Conservation (phyloP, 345 rosid species). For the Sonneratia alba region DNA sequence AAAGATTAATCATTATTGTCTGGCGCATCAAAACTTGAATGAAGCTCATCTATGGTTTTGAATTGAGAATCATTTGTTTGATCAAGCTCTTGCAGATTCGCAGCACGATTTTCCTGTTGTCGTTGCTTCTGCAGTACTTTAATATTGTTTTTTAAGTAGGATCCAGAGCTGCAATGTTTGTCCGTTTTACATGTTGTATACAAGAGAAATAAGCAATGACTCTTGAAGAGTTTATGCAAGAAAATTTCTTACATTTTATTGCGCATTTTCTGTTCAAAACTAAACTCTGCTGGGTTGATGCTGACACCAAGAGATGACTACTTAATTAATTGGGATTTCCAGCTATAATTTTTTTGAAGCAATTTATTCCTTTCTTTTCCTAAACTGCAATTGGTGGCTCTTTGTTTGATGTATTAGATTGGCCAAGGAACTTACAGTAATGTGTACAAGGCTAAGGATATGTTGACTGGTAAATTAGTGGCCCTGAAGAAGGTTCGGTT, state of each 20-base stretch:
- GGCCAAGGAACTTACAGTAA: conserved; percentile 48
- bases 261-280: not conserved
- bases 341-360: not conserved
- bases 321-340: not conserved
- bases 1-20: not conserved
- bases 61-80: not conserved
- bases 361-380: not conserved
- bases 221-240: not conserved
- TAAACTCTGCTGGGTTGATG: not conserved
- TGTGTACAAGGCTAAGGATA: conserved; percentile 42
- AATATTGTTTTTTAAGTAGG: not conserved
- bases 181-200: too few relatives aligned
- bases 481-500: conserved; percentile 43
- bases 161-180: not conserved
- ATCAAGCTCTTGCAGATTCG: not conserved
- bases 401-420: conserved; percentile 17
- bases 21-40: not conserved
- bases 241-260: not conserved
- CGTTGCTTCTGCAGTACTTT: not conserved
- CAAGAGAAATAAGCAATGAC: too few relatives aligned
- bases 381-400: not conserved
- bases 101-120: not conserved
- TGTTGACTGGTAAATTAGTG: conserved; percentile 30
- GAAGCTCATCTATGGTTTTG: not conserved
- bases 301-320: not conserved